phyloP scores from a whole-genome alignment of 1,284 basidiomycete genomes.

The Dichomitus squalens region DNA sequence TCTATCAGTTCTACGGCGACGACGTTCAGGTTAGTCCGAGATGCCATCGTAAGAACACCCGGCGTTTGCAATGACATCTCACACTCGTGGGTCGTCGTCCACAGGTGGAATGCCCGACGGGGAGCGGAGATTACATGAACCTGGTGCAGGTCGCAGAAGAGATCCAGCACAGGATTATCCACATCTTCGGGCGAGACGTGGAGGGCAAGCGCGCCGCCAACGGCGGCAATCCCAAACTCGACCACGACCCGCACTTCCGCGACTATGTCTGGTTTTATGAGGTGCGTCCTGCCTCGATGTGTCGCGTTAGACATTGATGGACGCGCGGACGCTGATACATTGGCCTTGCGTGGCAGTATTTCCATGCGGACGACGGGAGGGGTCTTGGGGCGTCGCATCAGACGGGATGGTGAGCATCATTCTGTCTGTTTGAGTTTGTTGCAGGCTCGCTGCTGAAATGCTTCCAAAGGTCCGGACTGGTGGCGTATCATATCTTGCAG shows the following conservation, averaged over 20 bases:
- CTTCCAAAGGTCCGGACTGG: conserved; percentile 76
- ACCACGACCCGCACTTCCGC: conserved; percentile 94
- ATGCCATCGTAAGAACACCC: neutral
- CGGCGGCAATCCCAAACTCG: conserved; percentile 85
- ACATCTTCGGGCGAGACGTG: conserved; percentile 91
- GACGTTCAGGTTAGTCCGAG: conserved; percentile 58
- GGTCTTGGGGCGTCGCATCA: conserved; percentile 97
- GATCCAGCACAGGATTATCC: conserved; percentile 96
- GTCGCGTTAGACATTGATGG: neutral
- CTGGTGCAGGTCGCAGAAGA: conserved; percentile 93
- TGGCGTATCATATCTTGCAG: conserved; percentile 91
- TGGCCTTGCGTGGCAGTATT: conserved; percentile 61
- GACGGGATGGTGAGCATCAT: conserved; percentile 79
- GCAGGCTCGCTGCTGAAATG: conserved; percentile 4
- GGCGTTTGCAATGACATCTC: neutral
- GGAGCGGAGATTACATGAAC: conserved; percentile 95
- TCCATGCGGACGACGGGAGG: conserved; percentile 91
- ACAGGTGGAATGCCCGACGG: conserved; percentile 91
- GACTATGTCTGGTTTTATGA: conserved; percentile 97
- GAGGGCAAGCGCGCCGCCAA: conserved; percentile 89
- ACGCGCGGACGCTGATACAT: neutral
- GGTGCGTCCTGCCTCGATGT: conserved; percentile 42
- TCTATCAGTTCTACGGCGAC: conserved; percentile 96
- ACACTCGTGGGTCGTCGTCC: neutral
- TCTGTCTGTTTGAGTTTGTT: neutral